Conservation (phyloP, 495 filamentous ascomycete species). For the Paragyromitra xinjiangensis region DNA sequence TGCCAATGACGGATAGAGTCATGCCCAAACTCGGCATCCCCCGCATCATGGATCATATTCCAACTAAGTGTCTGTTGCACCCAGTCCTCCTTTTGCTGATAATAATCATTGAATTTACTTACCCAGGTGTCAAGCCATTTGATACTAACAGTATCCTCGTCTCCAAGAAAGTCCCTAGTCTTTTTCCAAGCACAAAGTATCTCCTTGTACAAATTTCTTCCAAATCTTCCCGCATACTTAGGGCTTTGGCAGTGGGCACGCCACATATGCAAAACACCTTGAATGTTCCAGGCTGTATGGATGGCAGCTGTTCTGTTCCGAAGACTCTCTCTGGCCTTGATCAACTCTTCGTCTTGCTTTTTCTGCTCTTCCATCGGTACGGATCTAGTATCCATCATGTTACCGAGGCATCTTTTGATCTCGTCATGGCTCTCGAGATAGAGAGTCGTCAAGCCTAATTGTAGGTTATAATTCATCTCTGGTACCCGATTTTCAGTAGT, state of each 20-base stretch:
- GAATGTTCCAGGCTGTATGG: slow-evolving; percentile 4
- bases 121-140: slow-evolving; percentile 19
- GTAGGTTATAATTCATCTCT: slow-evolving; percentile 11
- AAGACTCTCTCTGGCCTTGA: not conserved
- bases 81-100: not conserved
- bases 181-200: slow-evolving; percentile 1
- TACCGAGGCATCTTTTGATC: not conserved
- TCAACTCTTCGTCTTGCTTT: not conserved
- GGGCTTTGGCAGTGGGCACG: slow-evolving; percentile 1
- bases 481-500: not conserved
- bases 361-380: not conserved
- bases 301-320: not conserved
- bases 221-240: not conserved
- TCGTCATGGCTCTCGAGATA: slow-evolving; percentile 3
- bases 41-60: slow-evolving; percentile 28
- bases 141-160: not conserved
- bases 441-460: not conserved
- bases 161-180: slow-evolving; percentile 2
- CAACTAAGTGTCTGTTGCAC: not conserved
- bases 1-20: slow-evolving; percentile 11
- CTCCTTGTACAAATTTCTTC: not conserved
- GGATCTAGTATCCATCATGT: not conserved
- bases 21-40: slow-evolving; percentile 13
- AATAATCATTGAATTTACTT: slow-evolving; percentile 5
- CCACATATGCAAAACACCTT: slow-evolving; percentile 16